Percentiles rank a stretch among this genome's conserved stretches.
These are phyloP conservation scores for Dimargaris xerosporica DNA, from an alignment of 192 early-diverging fungal species.

Conservation along the genomic window DNA sequence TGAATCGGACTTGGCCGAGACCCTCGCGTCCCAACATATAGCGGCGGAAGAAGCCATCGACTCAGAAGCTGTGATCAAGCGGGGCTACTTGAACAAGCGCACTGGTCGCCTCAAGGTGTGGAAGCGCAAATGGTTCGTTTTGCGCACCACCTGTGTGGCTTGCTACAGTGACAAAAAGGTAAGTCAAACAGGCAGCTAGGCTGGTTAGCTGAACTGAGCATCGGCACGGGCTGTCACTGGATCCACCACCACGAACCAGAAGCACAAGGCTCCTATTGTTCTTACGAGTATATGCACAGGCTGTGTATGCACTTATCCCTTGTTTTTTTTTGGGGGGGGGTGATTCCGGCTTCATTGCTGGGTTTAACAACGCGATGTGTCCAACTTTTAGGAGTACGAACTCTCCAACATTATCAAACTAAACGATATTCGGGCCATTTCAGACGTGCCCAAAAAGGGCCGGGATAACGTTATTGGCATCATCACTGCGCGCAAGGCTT, in stretches of 20 bases:
- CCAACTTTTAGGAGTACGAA: background rate
- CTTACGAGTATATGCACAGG: no score
- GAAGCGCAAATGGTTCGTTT: slow-evolving; percentile 7
- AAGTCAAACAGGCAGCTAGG: background rate
- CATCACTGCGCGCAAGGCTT: background rate
- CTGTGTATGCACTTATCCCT: no score
- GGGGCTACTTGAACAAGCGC: slow-evolving; percentile 1
- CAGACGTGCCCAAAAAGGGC: background rate
- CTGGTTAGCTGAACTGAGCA: no score
- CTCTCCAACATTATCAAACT: background rate
- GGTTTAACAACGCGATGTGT: background rate
- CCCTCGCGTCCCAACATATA: background rate
- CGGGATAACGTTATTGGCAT: slow-evolving; percentile 7
- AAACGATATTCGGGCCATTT: background rate
- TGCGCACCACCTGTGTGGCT: slow-evolving; percentile 3
- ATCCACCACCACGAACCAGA: no score
- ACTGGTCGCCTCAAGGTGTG: slow-evolving; percentile 6
- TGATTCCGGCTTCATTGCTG: no score
- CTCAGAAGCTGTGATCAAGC: background rate
- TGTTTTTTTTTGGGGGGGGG: no score
- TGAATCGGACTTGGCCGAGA: background rate
- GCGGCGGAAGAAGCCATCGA: slow-evolving; percentile 1
- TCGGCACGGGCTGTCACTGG: no score
- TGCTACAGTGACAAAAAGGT: slow-evolving; percentile 1
- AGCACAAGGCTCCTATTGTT: no score